phyloP scores from a whole-genome alignment of 768 basidiomycete species.

The Rhizopogon vinicolor region DNA sequence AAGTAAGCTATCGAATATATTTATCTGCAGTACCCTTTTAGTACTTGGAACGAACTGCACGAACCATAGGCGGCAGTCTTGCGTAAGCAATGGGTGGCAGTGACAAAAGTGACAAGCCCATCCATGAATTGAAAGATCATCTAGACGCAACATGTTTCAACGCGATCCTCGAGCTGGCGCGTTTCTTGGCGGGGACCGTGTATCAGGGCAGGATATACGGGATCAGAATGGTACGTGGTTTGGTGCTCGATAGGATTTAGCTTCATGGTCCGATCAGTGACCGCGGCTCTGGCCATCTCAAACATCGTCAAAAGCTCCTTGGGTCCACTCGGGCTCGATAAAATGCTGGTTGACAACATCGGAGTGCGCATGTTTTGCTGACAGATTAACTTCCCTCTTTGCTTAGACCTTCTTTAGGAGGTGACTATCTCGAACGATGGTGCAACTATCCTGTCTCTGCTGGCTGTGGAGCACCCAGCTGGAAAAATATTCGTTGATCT shows the following conservation, averaged over 20 bases:
- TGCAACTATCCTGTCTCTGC: slow-evolving; percentile 92
- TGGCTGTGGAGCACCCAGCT: slow-evolving; percentile 95
- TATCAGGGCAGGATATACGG: slow-evolving; percentile 92
- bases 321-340: slow-evolving; percentile 92
- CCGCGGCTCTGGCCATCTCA: slow-evolving; percentile 93
- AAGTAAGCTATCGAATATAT: too few species aligned
- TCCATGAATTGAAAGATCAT: background rate
- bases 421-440: slow-evolving; percentile 99
- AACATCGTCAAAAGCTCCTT: slow-evolving; percentile 96
- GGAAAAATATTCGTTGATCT: slow-evolving; percentile 97
- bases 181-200: slow-evolving; percentile 90
- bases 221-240: slow-evolving; percentile 82
- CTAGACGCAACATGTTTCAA: slow-evolving; percentile 61
- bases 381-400: background rate
- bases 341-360: slow-evolving; percentile 98
- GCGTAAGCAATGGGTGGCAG: background rate
- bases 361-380: slow-evolving; percentile 56
- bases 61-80: background rate
- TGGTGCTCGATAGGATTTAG: background rate
- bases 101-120: background rate
- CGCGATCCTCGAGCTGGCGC: slow-evolving; percentile 89
- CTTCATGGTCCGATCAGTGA: slow-evolving; percentile 47
- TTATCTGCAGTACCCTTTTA: too few species aligned
- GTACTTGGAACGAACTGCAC: too few species aligned
- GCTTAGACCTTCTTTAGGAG: slow-evolving; percentile 53